These are phyloP conservation scores for Aspergillus neoniger DNA, from an alignment of 2,329 filamentous ascomycete genomes.

Conservation along the genomic window DNA sequence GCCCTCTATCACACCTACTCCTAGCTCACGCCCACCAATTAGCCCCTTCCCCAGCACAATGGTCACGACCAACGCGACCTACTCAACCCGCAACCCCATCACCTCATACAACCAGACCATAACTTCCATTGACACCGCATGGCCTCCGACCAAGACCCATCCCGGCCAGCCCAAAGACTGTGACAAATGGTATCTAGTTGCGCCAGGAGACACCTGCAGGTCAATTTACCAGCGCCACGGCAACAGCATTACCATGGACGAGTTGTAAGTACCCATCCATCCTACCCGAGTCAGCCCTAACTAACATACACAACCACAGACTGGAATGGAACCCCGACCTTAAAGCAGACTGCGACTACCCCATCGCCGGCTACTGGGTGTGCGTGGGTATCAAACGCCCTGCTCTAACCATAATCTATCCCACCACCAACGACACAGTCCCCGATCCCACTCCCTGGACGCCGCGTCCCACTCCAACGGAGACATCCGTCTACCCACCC, in stretches of 20 bases:
- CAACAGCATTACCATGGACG: slow-evolving; percentile 5
- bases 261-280: slow-evolving; percentile 5
- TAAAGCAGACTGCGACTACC: slow-evolving; percentile 10
- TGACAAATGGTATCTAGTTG: slow-evolving; percentile 14
- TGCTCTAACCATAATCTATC: slow-evolving; percentile 1
- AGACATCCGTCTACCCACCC: not conserved
- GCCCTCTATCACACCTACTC: not conserved
- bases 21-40: not conserved
- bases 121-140: slow-evolving; percentile 6
- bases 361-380: slow-evolving; percentile 14
- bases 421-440: not conserved
- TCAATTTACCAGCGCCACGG: slow-evolving; percentile 9
- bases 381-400: slow-evolving; percentile 8
- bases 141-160: slow-evolving; percentile 17
- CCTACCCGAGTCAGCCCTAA: not conserved
- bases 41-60: not conserved
- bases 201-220: slow-evolving; percentile 15
- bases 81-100: slow-evolving; percentile 14
- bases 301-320: not conserved
- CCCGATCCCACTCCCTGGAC: slow-evolving; percentile 6
- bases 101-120: slow-evolving; percentile 8
- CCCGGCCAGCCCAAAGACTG: slow-evolving; percentile 13
- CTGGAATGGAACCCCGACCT: slow-evolving; percentile 19
- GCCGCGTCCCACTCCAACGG: not conserved
- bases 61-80: not conserved